Evolutionary conservation across 192 early-diverging fungal species (phyloP), one percentile per base, ranked within the genome.

Genomic region (Coemansia sp.): DNA sequence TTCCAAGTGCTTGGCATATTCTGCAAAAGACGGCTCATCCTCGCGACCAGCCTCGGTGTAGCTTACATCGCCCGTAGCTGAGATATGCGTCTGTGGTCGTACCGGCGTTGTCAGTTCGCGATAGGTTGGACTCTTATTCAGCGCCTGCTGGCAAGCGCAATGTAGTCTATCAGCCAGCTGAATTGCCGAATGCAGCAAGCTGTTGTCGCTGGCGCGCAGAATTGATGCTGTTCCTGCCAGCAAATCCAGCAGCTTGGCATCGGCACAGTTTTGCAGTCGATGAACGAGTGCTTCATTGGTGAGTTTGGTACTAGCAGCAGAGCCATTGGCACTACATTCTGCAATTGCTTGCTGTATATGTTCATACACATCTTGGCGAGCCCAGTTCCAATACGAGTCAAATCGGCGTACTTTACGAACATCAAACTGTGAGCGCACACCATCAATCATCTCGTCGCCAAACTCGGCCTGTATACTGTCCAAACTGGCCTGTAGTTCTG

Each of bases 381-480:
- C 84, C 94, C 95, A 98, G 85, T 96, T 95, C 95, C 95, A 96
- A 86, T 89, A 88, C 55, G 96, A 98, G 67, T 98, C 94, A 72
- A 92, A 98, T 22, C 65, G 84, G 47, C 95, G 90, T 37, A 87
- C 91, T 82, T 93, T 98, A 61, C 87, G 84, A 12, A 75, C 75
- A 55, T 86, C 88, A 75, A 98, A 98, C 3, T 80, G 48, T 3
- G 93, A 90, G 47, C 83, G 83, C 69, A 93, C 91, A 23, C 95
- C 95, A 37, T 90, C 85, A 38, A 89, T 85, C 3, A 67, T 38
- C 23, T 71, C 69, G 43, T 96, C 93, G 63, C 94, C 96, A 62
- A 94, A 88, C 82, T 98, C 96, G 60, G 71, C 83, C 26, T 80
- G 58, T 83, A 92, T 89, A 25, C 82, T 65, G 71, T 96, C 93